Evolutionary conservation across 768 basidiomycete species (phyloP).

Genomic region (Coprinopsis marcescibilis): DNA sequence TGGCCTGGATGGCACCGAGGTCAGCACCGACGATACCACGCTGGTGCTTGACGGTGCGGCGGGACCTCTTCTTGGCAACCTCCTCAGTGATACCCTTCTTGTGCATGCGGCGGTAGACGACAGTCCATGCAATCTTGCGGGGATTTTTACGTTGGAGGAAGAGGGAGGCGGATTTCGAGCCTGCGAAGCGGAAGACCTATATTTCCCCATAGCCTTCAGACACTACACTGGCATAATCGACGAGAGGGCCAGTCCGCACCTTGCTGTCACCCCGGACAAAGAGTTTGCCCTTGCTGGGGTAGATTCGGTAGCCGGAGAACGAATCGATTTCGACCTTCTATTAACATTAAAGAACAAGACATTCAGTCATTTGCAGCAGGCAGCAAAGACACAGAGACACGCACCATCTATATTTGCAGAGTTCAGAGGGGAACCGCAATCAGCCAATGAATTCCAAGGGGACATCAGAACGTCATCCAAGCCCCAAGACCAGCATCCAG

Average conservation of each 20-base stretch:
- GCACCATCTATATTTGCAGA: conserved; percentile 33
- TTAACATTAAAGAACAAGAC: conserved; percentile 19
- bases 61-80: conserved; percentile 97
- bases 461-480: conserved; percentile 29
- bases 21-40: conserved; percentile 98
- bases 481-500: conserved; percentile 34
- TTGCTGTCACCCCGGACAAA: conserved; percentile 97
- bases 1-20: conserved; percentile 84
- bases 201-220: not conserved
- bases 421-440: conserved; percentile 10
- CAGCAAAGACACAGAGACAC: conserved; percentile 14
- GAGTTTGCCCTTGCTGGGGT: conserved; percentile 94
- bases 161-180: conserved; percentile 90
- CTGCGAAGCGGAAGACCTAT: conserved; percentile 93
- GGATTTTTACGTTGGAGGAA: conserved; percentile 99
- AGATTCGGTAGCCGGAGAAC: conserved; percentile 96
- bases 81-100: conserved; percentile 99
- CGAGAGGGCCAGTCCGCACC: conserved; percentile 38
- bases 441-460: conserved; percentile 2
- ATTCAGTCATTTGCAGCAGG: conserved; percentile 13
- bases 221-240: not conserved
- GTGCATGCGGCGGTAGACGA: conserved; percentile 93
- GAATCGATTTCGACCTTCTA: conserved; percentile 98
- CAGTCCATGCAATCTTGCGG: conserved; percentile 98
- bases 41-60: conserved; percentile 95